A percentile compares a stretch with the other conserved stretches of the same genome.
phyloP scores from a whole-genome alignment of 192 early-diverging fungal genomes.

The Coemansia sp. region DNA sequence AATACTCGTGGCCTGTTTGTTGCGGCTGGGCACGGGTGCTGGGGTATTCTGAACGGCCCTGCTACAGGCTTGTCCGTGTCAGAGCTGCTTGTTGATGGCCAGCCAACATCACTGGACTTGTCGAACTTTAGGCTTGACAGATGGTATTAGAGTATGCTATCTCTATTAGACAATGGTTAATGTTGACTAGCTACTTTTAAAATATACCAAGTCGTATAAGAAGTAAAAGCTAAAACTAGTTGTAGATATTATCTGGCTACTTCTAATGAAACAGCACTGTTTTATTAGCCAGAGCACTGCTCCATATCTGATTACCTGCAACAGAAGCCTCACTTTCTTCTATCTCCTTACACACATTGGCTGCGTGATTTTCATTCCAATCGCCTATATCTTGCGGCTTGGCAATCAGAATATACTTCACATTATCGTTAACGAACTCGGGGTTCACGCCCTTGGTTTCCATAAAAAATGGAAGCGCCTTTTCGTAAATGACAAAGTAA shows the following conservation, averaged over 20 bases:
- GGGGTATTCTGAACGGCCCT: conserved; percentile 53
- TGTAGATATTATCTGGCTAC: neutral
- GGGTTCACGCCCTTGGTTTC: neutral
- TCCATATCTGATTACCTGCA: neutral
- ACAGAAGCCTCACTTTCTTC: neutral
- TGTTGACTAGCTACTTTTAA: neutral
- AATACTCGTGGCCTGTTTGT: conserved; percentile 39
- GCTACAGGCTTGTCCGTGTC: conserved; percentile 47
- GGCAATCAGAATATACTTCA: neutral
- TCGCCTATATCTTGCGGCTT: neutral
- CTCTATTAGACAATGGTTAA: neutral
- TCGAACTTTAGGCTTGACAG: conserved; percentile 42
- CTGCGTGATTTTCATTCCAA: neutral
- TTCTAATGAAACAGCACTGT: neutral
- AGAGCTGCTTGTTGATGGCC: conserved; percentile 41
- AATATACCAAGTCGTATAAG: neutral
- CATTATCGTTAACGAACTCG: neutral
- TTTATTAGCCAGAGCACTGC: neutral
- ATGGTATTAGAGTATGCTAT: conserved; percentile 17
- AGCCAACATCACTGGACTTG: conserved; percentile 35
- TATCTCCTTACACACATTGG: neutral
- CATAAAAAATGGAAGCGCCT: neutral
- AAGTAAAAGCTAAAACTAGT: neutral
- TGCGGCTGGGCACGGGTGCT: conserved; percentile 52
- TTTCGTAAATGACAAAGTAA: neutral